A percentile compares a stretch with the other conserved stretches of the same genome.
phyloP scores from a whole-genome alignment of 2,329 filamentous ascomycete genomes.

The Lecanicillium sp. region DNA sequence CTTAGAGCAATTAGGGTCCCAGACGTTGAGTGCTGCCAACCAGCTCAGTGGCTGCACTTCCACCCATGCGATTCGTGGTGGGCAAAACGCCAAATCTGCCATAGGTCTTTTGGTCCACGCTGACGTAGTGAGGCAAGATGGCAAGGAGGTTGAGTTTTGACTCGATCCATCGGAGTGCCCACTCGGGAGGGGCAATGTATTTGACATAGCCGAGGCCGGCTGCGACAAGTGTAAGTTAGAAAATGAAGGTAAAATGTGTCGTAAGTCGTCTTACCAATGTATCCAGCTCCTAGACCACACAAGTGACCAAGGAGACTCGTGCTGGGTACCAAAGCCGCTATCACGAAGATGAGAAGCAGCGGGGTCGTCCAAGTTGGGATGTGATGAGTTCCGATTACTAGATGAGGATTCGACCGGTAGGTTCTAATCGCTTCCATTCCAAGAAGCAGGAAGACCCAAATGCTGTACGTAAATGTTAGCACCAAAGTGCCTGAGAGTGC shows the following conservation, averaged over 20 bases:
- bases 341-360: constrained; percentile 66
- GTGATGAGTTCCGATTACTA: constrained; percentile 55
- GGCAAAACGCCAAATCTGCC: constrained; percentile 87
- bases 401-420: constrained; percentile 72
- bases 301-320: constrained; percentile 84
- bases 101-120: constrained; percentile 92
- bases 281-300: constrained; percentile 77
- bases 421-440: constrained; percentile 82
- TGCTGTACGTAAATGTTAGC: constrained; percentile 44
- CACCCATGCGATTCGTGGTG: constrained; percentile 36
- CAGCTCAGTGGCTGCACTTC: constrained; percentile 51
- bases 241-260: neutral
- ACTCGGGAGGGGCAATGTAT: constrained; percentile 83
- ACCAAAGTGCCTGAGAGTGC: neutral
- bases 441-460: constrained; percentile 89
- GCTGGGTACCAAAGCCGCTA: constrained; percentile 70
- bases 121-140: constrained; percentile 84
- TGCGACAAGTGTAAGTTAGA: constrained; percentile 26
- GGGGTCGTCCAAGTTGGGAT: constrained; percentile 93
- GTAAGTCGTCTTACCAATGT: constrained; percentile 60
- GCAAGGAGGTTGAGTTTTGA: constrained; percentile 79
- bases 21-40: constrained; percentile 59
- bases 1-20: constrained; percentile 49
- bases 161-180: constrained; percentile 81
- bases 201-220: constrained; percentile 84